Conservation (phyloP, 1,284 basidiomycete species). For the Naganishia albida region DNA sequence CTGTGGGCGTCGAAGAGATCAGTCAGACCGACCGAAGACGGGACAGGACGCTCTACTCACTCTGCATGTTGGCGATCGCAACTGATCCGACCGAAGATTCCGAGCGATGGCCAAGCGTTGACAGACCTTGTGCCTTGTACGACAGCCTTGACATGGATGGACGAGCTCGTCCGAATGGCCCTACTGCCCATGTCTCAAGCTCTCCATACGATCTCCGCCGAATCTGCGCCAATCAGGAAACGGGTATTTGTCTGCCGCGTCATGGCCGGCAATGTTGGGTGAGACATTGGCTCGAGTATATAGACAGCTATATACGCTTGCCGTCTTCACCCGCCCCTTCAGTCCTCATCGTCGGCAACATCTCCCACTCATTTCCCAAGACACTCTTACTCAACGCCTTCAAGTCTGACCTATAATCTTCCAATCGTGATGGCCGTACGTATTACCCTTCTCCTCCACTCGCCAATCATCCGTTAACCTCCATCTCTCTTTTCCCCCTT, state of each 20-base stretch:
- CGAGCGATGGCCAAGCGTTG: too few species aligned
- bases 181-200: too few species aligned
- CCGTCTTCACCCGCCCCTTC: not conserved
- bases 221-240: not conserved
- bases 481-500: not conserved
- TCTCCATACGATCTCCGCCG: too few species aligned
- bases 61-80: too few species aligned
- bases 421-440: not conserved
- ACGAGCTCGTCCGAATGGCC: too few species aligned
- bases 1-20: too few species aligned
- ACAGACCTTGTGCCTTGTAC: too few species aligned
- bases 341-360: not conserved
- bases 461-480: not conserved
- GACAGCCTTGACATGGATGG: too few species aligned
- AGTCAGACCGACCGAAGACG: too few species aligned
- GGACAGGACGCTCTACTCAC: too few species aligned
- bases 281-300: not conserved
- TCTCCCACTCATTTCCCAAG: not conserved
- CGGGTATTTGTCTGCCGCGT: constrained; percentile 2
- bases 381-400: not conserved
- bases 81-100: too few species aligned
- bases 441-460: not conserved
- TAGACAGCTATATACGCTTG: not conserved
- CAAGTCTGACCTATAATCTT: not conserved
- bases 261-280: not conserved